Percentiles rank a stretch among this genome's conserved stretches.
Conservation (phyloP, 345 rosid species). For the Conringia planisiliqua region DNA sequence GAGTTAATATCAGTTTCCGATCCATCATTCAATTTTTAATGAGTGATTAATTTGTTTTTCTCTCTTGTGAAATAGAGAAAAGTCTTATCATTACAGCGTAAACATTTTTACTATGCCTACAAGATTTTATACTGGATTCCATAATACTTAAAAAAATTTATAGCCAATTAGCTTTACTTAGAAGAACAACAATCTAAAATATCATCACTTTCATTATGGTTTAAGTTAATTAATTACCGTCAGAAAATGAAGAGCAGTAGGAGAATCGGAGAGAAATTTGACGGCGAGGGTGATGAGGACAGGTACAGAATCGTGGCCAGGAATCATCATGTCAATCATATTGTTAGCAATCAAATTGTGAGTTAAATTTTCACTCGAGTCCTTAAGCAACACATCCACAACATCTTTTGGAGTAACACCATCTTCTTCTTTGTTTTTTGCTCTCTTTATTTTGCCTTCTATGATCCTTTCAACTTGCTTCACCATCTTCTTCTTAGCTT, state of each 20-base stretch:
- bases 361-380: slow-evolving; percentile 50
- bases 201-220: background rate
- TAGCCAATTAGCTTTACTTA: background rate
- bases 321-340: slow-evolving; percentile 98
- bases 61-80: background rate
- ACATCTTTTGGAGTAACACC: slow-evolving; percentile 50
- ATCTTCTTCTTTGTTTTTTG: slow-evolving; percentile 33
- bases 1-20: background rate
- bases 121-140: background rate
- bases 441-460: slow-evolving; percentile 32
- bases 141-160: background rate
- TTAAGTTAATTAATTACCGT: slow-evolving; percentile 41
- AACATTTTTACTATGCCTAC: background rate
- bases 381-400: slow-evolving; percentile 67
- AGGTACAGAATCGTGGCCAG: slow-evolving; percentile 98
- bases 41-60: background rate
- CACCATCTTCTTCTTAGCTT: slow-evolving; percentile 95
- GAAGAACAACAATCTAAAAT: background rate
- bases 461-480: slow-evolving; percentile 58
- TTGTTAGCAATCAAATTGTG: slow-evolving; percentile 79
- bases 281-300: slow-evolving; percentile 86
- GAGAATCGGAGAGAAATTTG: slow-evolving; percentile 80
- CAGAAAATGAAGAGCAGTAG: slow-evolving; percentile 64
- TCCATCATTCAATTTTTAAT: background rate
- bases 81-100: background rate